phyloP scores from a whole-genome alignment of 768 basidiomycete genomes.

The Kwoniella dejecticola region DNA sequence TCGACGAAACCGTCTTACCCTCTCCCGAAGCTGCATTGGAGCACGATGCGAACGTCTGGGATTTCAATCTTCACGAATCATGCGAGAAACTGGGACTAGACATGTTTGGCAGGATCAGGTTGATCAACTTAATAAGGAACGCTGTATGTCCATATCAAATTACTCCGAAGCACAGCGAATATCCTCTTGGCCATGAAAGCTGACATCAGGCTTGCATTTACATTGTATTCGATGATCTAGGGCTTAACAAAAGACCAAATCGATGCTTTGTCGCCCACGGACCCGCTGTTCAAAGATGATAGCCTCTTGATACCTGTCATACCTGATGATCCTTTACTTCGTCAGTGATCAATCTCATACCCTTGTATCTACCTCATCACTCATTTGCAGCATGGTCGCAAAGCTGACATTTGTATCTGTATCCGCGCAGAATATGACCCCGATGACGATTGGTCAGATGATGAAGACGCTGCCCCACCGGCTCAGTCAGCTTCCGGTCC shows the following conservation, averaged over 20 bases:
- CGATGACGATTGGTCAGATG: constrained; percentile 66
- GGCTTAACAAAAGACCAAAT: constrained; percentile 23
- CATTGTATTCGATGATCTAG: constrained; percentile 5
- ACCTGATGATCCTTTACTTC: constrained; percentile 84
- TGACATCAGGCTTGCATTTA: neutral
- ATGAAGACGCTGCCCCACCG: constrained; percentile 57
- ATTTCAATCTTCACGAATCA: constrained; percentile 31
- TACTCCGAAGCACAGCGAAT: neutral
- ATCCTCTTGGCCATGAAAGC: neutral
- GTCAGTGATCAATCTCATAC: constrained; percentile 60
- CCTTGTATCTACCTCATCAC: neutral
- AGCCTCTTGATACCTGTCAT: constrained; percentile 77
- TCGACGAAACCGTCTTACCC: constrained; percentile 37
- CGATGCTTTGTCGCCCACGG: constrained; percentile 47
- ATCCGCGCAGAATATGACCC: constrained; percentile 65
- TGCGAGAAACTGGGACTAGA: constrained; percentile 60
- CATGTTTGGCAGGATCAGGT: constrained; percentile 72
- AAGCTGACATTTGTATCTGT: neutral
- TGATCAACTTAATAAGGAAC: constrained; percentile 83
- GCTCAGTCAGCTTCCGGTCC: constrained; percentile 5
- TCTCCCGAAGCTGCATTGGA: constrained; percentile 40
- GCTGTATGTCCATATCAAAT: constrained; percentile 35
- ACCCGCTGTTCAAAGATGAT: constrained; percentile 71
- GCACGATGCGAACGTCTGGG: constrained; percentile 33
- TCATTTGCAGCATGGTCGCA: neutral